These are phyloP conservation scores for Geranomyces michiganensis DNA, from an alignment of 192 early-diverging fungal genomes.

Conservation along the genomic window DNA sequence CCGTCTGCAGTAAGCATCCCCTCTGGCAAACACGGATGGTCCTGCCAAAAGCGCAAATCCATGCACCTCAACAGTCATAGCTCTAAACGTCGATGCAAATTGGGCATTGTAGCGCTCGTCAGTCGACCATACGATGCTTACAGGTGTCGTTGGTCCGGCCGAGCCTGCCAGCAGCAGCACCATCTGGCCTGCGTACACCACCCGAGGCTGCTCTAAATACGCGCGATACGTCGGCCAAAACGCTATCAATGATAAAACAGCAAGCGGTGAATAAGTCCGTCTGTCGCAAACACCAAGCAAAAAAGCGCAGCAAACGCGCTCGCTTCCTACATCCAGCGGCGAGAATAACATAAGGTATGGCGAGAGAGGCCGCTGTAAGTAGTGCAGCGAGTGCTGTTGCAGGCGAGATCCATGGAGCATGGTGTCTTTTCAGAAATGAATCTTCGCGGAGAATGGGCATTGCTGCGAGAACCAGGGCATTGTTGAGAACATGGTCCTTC, in stretches of 20 bases:
- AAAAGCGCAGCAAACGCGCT: background rate
- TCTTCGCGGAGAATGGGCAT: constrained; percentile 35
- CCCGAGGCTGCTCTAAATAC: constrained; percentile 42
- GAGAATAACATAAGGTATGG: constrained; percentile 39
- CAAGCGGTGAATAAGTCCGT: no score
- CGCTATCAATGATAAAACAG: constrained; percentile 36
- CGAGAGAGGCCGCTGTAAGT: constrained; percentile 5
- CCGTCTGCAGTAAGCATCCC: background rate
- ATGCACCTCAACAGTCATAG: background rate
- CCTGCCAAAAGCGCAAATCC: background rate
- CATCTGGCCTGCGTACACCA: constrained; percentile 34
- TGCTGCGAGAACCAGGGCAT: background rate
- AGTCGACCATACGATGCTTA: constrained; percentile 30
- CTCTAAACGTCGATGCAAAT: background rate
- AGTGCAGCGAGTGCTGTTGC: constrained; percentile 25
- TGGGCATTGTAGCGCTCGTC: background rate
- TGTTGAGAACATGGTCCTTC: no score
- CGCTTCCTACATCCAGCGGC: constrained; percentile 32
- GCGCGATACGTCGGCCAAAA: constrained; percentile 44
- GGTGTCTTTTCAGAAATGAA: constrained; percentile 40
- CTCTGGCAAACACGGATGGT: background rate
- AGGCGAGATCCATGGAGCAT: constrained; percentile 24
- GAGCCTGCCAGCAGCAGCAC: constrained; percentile 38
- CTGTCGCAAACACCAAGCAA: background rate
- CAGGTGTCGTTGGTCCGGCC: background rate